phyloP scores from a whole-genome alignment of 768 basidiomycete genomes.

The Tricholoma matsutake region DNA sequence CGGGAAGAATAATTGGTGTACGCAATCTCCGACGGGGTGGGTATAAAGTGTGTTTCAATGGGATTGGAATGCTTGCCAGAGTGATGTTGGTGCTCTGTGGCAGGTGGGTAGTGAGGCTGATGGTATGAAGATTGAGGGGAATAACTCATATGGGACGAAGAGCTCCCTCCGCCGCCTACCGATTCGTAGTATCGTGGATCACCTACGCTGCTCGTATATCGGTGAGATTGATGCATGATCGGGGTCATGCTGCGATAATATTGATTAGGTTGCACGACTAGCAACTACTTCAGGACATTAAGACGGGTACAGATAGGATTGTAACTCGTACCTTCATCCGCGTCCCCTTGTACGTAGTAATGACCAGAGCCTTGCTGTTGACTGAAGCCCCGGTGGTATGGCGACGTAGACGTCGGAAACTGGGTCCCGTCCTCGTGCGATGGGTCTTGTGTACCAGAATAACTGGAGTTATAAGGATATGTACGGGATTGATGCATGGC shows the following conservation, averaged over 20 bases:
- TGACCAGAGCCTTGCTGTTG: conserved; percentile 30
- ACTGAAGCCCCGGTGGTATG: conserved; percentile 25
- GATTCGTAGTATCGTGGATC: conserved; percentile 23
- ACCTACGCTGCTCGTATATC: conserved; percentile 23
- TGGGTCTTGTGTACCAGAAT: conserved; percentile 26
- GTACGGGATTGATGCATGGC: conserved; percentile 41
- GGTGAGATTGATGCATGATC: conserved; percentile 25
- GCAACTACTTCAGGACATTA: background rate
- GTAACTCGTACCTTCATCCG: conserved; percentile 15
- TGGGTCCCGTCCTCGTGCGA: conserved; percentile 21
- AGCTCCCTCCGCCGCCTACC: conserved; percentile 15
- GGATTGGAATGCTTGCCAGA: conserved; percentile 14
- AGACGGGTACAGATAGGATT: background rate
- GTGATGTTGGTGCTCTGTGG: conserved; percentile 12
- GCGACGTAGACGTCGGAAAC: conserved; percentile 20
- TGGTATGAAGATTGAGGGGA: conserved; percentile 20
- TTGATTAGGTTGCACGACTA: conserved; percentile 16
- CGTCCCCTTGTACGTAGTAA: conserved; percentile 32
- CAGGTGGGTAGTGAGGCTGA: conserved; percentile 14
- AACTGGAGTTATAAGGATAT: conserved; percentile 40
- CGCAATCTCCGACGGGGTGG: conserved; percentile 45
- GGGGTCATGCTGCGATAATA: conserved; percentile 40
- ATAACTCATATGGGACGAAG: conserved; percentile 22
- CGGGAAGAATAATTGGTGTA: conserved; percentile 29
- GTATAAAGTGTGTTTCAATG: conserved; percentile 37